These are phyloP conservation scores for Paraconiothyrium brasiliense DNA, from an alignment of 2,329 filamentous ascomycete species.

Conservation along the genomic window DNA sequence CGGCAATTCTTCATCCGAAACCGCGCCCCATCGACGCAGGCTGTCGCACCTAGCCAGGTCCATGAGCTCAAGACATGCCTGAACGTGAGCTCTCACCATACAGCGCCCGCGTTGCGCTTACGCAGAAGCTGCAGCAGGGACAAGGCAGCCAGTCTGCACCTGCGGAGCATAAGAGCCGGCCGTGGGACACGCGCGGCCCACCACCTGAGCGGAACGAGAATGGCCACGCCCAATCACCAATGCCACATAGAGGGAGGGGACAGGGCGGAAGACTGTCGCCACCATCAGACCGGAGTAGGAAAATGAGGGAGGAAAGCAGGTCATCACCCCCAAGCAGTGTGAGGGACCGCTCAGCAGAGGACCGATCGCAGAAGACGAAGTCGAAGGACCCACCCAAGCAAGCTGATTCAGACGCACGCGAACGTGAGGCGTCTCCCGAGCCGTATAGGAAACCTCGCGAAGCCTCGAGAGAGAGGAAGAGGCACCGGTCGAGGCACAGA, in stretches of 20 bases:
- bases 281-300: not conserved
- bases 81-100: slow-evolving; percentile 43
- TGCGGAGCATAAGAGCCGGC: slow-evolving; percentile 6
- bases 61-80: slow-evolving; percentile 10
- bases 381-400: slow-evolving; percentile 26
- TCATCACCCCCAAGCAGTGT: slow-evolving; percentile 2
- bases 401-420: slow-evolving; percentile 18
- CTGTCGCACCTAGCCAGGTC: not conserved
- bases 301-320: not conserved
- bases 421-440: slow-evolving; percentile 35
- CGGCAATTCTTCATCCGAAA: slow-evolving; percentile 14
- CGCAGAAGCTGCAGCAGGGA: slow-evolving; percentile 28
- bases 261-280: not conserved
- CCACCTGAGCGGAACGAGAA: not conserved
- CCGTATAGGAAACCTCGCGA: slow-evolving; percentile 39
- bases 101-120: slow-evolving; percentile 43
- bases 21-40: slow-evolving; percentile 1
- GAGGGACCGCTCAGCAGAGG: slow-evolving; percentile 21
- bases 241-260: slow-evolving; percentile 1
- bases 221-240: not conserved
- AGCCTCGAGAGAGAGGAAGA: slow-evolving; percentile 24
- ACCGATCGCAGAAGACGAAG: slow-evolving; percentile 25
- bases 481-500: slow-evolving; percentile 21
- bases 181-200: slow-evolving; percentile 1
- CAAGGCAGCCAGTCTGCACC: slow-evolving; percentile 26